These are phyloP conservation scores for Tolypocladium sp. DNA, from an alignment of 2,329 filamentous ascomycete genomes.

Conservation along the genomic window DNA sequence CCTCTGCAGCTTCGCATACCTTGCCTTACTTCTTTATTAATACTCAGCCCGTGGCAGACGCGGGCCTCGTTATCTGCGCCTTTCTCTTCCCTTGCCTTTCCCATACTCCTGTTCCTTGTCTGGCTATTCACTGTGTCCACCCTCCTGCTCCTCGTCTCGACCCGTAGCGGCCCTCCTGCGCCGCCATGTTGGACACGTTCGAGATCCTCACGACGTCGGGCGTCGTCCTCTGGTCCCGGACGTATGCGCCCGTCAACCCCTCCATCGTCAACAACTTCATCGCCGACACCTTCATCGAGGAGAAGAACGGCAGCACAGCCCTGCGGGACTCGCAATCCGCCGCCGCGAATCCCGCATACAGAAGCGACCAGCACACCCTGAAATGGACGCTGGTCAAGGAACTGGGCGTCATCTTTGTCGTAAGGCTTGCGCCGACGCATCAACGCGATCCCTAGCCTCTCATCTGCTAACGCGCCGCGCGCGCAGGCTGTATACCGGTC, in stretches of 20 bases:
- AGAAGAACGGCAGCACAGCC: constrained; percentile 59
- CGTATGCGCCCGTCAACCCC: constrained; percentile 69
- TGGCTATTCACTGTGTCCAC: not conserved
- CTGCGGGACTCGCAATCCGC: constrained; percentile 51
- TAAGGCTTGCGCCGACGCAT: constrained; percentile 24
- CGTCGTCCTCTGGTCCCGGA: constrained; percentile 92
- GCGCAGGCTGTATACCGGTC: constrained; percentile 89
- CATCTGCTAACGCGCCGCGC: not conserved
- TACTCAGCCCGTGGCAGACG: not conserved
- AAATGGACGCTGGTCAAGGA: constrained; percentile 94
- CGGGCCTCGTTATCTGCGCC: too few species aligned
- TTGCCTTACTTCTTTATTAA: not conserved
- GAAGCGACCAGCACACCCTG: constrained; percentile 85
- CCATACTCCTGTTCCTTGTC: not conserved
- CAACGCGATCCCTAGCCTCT: not conserved
- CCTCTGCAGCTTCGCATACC: not conserved
- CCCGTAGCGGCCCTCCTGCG: not conserved
- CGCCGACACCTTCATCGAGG: constrained; percentile 94
- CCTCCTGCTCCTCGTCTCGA: not conserved
- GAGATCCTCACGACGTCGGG: constrained; percentile 94
- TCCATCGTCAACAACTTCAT: constrained; percentile 91
- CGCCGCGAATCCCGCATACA: constrained; percentile 64
- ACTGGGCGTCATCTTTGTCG: constrained; percentile 89
- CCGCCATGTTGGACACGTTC: constrained; percentile 83
- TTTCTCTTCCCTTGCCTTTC: not conserved